These are phyloP conservation scores for Helenozyma baotianmanensis DNA, from an alignment of 805 yeast species.

Conservation along the genomic window DNA sequence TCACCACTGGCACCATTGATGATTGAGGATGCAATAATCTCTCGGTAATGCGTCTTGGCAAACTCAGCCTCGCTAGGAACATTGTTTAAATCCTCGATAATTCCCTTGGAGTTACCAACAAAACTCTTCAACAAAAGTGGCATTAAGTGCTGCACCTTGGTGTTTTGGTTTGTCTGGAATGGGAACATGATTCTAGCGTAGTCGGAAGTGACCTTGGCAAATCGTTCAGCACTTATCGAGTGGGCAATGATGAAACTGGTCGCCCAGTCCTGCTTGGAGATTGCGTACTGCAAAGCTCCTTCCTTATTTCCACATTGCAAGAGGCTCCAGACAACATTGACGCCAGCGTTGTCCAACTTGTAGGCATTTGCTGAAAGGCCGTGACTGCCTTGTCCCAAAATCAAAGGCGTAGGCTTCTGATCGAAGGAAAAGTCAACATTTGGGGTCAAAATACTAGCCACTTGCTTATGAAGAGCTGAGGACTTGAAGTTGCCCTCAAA, in stretches of 20 bases:
- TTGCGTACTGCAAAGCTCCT: conserved; percentile 59
- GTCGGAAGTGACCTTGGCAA: conserved; percentile 53
- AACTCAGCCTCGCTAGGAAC: conserved; percentile 42
- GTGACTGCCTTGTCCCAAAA: conserved; percentile 1
- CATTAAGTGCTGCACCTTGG: conserved; percentile 38
- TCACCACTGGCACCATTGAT: conserved; percentile 31
- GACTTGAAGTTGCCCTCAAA: conserved; percentile 28
- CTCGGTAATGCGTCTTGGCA: conserved; percentile 51
- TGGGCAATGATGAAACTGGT: conserved; percentile 70
- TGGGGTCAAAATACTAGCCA: conserved; percentile 42
- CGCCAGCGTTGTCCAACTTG: conserved; percentile 37
- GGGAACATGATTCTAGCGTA: conserved; percentile 48
- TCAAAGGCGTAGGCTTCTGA: conserved; percentile 8
- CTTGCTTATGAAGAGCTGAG: conserved; percentile 24
- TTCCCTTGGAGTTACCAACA: conserved; percentile 54
- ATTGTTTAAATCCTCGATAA: conserved; percentile 45
- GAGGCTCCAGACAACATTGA: conserved; percentile 28
- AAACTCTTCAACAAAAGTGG: conserved; percentile 60
- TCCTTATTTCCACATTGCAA: conserved; percentile 62
- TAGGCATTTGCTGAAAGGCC: conserved; percentile 33
- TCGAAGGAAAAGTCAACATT: conserved; percentile 31
- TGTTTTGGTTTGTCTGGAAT: conserved; percentile 34
- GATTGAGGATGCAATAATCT: conserved; percentile 37
- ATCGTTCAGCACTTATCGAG: conserved; percentile 56
- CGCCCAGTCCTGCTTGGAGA: conserved; percentile 68